Evolutionary conservation across 345 rosid species (phyloP).

Genomic region (Eucalyptus curtisii): DNA sequence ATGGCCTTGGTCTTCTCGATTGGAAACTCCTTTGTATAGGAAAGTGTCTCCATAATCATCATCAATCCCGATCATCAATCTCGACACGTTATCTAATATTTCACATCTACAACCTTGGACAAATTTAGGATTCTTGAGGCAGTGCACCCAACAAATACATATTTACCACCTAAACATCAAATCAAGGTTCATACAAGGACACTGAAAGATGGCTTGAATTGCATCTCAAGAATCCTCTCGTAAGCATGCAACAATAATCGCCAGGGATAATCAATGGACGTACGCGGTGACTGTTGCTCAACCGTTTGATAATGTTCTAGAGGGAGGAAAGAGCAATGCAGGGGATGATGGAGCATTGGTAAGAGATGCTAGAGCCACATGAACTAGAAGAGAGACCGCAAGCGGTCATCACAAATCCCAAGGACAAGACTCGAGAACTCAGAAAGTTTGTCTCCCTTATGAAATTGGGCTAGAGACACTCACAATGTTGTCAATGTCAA

Average conservation of each 20-base stretch:
- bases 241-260: neutral
- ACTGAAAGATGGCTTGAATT: neutral
- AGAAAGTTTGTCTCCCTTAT: neutral
- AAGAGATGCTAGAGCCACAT: neutral
- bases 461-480: neutral
- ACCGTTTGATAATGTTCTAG: neutral
- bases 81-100: neutral
- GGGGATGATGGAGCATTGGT: neutral
- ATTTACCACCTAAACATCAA: neutral
- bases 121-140: neutral
- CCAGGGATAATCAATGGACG: neutral
- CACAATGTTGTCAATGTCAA: neutral
- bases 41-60: neutral
- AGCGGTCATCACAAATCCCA: neutral
- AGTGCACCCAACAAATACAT: neutral
- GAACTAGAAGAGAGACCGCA: neutral
- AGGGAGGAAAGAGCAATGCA: neutral
- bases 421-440: neutral
- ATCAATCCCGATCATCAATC: neutral
- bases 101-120: neutral
- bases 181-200: neutral
- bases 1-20: neutral
- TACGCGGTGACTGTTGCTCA: neutral
- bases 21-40: neutral
- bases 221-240: neutral